These are phyloP conservation scores for Quercus lobata DNA, from an alignment of 331 rosid genomes.

Conservation along the genomic window DNA sequence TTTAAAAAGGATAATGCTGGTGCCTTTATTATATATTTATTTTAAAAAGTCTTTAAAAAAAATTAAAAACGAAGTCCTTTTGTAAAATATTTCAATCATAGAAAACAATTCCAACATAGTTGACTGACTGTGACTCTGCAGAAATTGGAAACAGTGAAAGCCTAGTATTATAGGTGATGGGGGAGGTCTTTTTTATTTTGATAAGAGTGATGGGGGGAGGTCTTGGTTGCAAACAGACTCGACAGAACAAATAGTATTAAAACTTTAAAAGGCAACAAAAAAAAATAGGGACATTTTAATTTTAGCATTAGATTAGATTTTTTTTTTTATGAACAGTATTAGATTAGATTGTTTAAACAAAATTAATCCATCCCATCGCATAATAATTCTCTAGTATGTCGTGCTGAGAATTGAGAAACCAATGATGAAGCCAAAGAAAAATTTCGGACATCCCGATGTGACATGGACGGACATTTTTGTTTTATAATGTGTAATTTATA, in stretches of 20 bases:
- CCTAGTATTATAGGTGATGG: neutral
- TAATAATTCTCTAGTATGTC: neutral
- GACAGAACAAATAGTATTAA: neutral
- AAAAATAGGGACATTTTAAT: neutral
- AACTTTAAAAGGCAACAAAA: neutral
- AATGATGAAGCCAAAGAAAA: neutral
- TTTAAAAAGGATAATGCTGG: no score
- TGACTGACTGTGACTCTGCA: neutral
- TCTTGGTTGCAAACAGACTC: neutral
- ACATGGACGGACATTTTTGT: neutral
- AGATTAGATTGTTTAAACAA: neutral
- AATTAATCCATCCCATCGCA: neutral
- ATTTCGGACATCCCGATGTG: neutral
- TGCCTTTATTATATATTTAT: no score
- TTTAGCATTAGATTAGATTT: no score
- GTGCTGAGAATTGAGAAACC: neutral
- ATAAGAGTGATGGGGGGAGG: neutral
- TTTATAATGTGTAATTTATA: neutral
- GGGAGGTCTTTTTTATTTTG: neutral
- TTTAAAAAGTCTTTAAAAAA: no score
- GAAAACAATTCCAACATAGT: neutral
- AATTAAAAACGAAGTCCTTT: no score
- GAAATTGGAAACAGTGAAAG: neutral
- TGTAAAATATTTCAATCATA: neutral
- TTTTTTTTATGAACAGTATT: no score